Base-by-base conservation (phyloP, 1,284 basidiomycete genomes). In the Apiotrichum porosum region DNA sequence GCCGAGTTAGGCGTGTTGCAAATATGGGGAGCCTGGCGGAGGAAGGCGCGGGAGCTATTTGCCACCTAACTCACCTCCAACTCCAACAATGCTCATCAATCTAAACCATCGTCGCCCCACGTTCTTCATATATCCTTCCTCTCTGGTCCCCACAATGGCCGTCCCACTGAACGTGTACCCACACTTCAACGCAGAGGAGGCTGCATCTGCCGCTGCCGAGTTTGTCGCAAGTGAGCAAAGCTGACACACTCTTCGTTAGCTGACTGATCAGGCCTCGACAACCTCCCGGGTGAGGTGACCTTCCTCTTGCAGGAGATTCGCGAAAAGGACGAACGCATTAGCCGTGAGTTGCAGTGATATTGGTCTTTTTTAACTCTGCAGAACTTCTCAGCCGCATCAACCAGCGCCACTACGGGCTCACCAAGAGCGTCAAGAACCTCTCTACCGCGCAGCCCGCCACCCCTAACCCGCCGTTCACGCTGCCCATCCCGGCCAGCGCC, bases 271-370 rank as follows among this genome's bases (percentile, higher is more conserved):
- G 85, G 80, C 58, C 76, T 88, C 24, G 86, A 88, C 56, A 88
- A 87, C 63, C 75, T 88, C 36, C 83, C 84, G 0, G 79, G 78
- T 45, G 86, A 88, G 67, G 80, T 87, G 8, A 80, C 80, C 28
- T 82, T 83, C 63, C 73, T 88, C 9, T 75, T 87, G 12, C 78
- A 82, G 41, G 85, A 88, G 69, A 86, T 88, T 44, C 58, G 60
- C 44, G 79, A 78, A 51, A 78, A 76, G 57, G 74, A 76, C 44
- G 51, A 60, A 22, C 46, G 67, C 32, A 68, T 72, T 23, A 63
- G 60, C 39, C 61, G 71, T 72, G 36, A 45, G 67, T 56, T 1
- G 22, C 23, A 13, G 19, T 15, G 15, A 13, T 3, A 17, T 4
- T 33, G 22, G 6, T 24, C 17, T 21, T 6, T 30, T 19, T 12